phyloP scores from a whole-genome alignment of 2,329 filamentous ascomycete species.

The Diaporthe amygdali region DNA sequence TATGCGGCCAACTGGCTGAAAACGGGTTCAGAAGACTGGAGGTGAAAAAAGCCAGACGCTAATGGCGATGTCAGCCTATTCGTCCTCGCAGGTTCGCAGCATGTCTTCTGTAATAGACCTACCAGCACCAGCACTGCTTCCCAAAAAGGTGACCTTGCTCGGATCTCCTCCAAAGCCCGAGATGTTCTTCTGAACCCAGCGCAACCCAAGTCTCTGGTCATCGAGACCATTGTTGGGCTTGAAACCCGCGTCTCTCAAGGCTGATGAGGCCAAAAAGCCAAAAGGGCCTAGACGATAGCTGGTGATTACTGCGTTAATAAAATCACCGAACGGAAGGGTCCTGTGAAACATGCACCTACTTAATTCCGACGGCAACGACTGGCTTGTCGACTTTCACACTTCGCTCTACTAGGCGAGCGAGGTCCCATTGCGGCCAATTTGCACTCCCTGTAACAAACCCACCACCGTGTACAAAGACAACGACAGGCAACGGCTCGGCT shows the following conservation, averaged over 20 bases:
- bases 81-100: background rate
- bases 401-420: conserved; percentile 48
- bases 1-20: conserved; percentile 20
- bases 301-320: background rate
- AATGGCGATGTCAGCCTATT: background rate
- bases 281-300: conserved; percentile 52
- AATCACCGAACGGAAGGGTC: too few species aligned
- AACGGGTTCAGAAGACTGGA: conserved; percentile 20
- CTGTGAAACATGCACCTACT: conserved; percentile 35
- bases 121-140: conserved; percentile 54
- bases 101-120: conserved; percentile 23
- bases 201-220: conserved; percentile 40
- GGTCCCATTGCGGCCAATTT: conserved; percentile 58
- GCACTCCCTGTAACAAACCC: conserved; percentile 54
- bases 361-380: conserved; percentile 50
- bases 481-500: conserved; percentile 48
- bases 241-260: conserved; percentile 49
- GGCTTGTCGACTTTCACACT: conserved; percentile 48
- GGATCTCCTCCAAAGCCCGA: conserved; percentile 41
- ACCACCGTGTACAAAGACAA: conserved; percentile 60
- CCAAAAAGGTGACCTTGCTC: conserved; percentile 40
- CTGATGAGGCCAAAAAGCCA: conserved; percentile 54
- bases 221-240: conserved; percentile 49
- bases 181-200: conserved; percentile 40
- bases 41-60: conserved; percentile 23